Base-by-base conservation (phyloP, 202 grass and related monocot species). In the Setaria viridis region DNA sequence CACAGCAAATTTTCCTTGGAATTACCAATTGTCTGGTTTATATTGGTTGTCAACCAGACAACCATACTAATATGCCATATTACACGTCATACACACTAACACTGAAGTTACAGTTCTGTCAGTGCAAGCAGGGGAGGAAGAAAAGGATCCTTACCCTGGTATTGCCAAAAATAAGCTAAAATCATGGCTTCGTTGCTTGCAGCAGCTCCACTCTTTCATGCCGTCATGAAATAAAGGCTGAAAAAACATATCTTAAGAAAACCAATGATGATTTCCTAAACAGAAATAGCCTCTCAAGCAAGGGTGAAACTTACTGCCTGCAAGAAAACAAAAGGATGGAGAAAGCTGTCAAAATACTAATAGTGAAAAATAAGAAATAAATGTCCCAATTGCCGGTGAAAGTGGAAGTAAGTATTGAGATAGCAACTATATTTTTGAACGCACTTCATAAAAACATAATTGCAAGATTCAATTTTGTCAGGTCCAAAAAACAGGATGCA, bases 161-260 rank as follows among this genome's bases (percentile, higher is more conserved):
- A 99, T 96, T 57, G 76, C 91, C 79, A 99, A 93, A 90, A 99
- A 99, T 89, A 99, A 92, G 87, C 92, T 99, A 86, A 99, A 99
- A 90, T 99, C 97, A 63, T 99, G 97, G 80, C 97, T 99, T 99
- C 79, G 88, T 91, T 96, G 88, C 86, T 95, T 98, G 88, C 95
- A 98, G 69, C 93, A 98, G 79, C 88, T 99, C 97, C 97, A 99
- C 79, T 99, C 90, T 90, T 99, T 99, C 93, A 93, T 99, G 71
- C 93, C 97, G 5, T 99, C 93, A 85, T 96, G 97, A 93, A 99
- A 99, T 41, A 92, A 67, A 74, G 97, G 93, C 97, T 99, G 88
- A 77, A 85, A 90, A 85, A 80, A 85, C 50, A 75, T 83, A 34
- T 70, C 46, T 88, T 88, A 94, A 92, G 46, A 85, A 79, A 85